Evolutionary conservation across 148 eudicot species (phyloP), one percentile per base, ranked within the genome.

Genomic region (Linanthus parryae): DNA sequence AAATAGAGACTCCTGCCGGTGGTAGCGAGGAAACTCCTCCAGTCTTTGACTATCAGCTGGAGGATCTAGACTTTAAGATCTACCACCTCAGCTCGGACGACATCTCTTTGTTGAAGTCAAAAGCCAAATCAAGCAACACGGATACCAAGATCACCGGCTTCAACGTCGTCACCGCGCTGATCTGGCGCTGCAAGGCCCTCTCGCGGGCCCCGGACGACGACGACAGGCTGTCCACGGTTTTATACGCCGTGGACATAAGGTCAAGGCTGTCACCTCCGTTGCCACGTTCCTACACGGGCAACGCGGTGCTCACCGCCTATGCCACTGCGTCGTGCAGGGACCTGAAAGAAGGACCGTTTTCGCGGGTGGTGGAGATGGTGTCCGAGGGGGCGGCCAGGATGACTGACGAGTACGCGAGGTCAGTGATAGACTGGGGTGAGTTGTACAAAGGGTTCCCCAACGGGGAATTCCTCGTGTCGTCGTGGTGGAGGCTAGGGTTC

Each of bases 401-500:
- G 78, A 86, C 66, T 0, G 85, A 79, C 2, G 95, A 83, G 59
- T 91, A 91, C 17, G 94, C 84, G 0, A 54, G 84, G 55, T 86
- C 94, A 1, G 94, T 77, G 0, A 81, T 91, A 1, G 98, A 91
- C 28, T 86, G 95, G 95, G 94, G 89, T 14, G 87, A 86, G 58
- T 7, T 77, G 9, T 44, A 83, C 72, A 79, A 69, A 60, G 98
- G 98, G 49, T 83, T 91, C 18, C 95, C 95, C 0, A 50, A 79
- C 55, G 98, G 95, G 24, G 98, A 91, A 66, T 83, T 91, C 43
- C 53, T 87, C 31, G 53, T 91, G 2, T 83, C 98, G 0, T 91
- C 98, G 2, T 91, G 98, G 98, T 91, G 98, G 98, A 74, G 89
- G 46, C 33, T 91, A 60, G 98, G 98, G 74, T 81, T 91, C 52